Conservation (phyloP, 2,329 filamentous ascomycete species). For the Beauveria caledonica region DNA sequence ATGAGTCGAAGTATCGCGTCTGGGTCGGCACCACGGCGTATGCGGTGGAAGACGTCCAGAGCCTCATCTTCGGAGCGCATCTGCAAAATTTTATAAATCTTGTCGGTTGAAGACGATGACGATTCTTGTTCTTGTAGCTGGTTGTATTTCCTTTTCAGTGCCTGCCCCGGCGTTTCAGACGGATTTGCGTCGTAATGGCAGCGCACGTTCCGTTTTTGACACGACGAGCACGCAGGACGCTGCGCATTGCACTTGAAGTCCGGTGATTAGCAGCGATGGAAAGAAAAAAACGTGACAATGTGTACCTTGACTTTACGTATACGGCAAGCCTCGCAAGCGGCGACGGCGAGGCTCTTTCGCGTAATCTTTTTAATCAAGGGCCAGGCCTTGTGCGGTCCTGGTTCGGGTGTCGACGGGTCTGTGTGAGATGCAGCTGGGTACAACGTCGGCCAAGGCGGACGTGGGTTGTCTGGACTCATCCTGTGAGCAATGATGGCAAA, state of each 20-base stretch:
- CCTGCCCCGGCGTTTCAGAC: neutral
- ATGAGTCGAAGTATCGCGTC: slow-evolving; percentile 26
- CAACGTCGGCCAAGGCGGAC: neutral
- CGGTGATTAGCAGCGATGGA: neutral
- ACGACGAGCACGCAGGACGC: neutral
- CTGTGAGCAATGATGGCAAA: neutral
- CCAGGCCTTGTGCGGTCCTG: neutral
- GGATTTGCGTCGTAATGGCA: neutral
- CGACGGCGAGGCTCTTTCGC: neutral
- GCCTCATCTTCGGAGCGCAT: slow-evolving; percentile 23
- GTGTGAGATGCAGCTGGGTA: neutral
- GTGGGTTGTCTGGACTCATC: neutral
- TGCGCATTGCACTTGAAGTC: neutral
- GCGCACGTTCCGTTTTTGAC: neutral
- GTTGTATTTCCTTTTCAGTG: neutral
- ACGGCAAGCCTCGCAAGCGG: neutral
- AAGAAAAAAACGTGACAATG: neutral
- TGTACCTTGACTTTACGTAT: neutral
- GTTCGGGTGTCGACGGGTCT: neutral
- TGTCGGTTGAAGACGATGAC: slow-evolving; percentile 2
- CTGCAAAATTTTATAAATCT: slow-evolving; percentile 15
- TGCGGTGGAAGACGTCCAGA: slow-evolving; percentile 24
- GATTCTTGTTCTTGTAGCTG: neutral
- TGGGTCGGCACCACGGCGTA: slow-evolving; percentile 26
- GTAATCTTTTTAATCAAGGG: neutral